phyloP scores from a whole-genome alignment of 441 rosid genomes.

The Aleurites moluccanus region DNA sequence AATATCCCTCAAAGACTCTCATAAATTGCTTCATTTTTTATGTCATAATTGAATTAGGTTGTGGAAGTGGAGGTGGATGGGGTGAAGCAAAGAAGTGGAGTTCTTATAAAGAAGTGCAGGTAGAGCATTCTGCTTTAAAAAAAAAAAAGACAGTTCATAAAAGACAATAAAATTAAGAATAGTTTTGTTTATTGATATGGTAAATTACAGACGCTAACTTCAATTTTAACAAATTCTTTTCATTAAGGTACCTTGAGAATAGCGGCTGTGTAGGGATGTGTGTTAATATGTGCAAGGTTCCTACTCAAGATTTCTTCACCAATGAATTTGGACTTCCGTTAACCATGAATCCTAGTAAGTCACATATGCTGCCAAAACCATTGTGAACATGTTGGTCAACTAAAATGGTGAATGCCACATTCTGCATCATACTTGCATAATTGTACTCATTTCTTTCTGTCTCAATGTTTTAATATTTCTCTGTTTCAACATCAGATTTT shows the following conservation, averaged over 20 bases:
- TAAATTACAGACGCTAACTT: not conserved
- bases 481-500: slow-evolving; percentile 48
- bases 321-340: slow-evolving; percentile 94
- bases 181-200: not conserved
- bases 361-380: not conserved
- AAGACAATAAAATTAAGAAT: not conserved
- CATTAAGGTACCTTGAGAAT: slow-evolving; percentile 83
- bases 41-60: slow-evolving; percentile 42
- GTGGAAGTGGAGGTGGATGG: slow-evolving; percentile 84
- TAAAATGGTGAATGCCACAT: not conserved
- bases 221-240: slow-evolving; percentile 18
- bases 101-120: slow-evolving; percentile 91
- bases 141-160: not conserved
- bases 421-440: not conserved
- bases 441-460: not conserved
- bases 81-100: slow-evolving; percentile 89
- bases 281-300: slow-evolving; percentile 93
- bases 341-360: slow-evolving; percentile 87
- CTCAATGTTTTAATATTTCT: not conserved
- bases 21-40: not conserved
- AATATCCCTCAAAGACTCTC: not conserved
- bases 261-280: slow-evolving; percentile 98
- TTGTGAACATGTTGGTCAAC: not conserved
- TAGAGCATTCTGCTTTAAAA: slow-evolving; percentile 19
- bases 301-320: slow-evolving; percentile 97